Conservation (phyloP, 148 eudicot species). For the Selenicereus undatus region DNA sequence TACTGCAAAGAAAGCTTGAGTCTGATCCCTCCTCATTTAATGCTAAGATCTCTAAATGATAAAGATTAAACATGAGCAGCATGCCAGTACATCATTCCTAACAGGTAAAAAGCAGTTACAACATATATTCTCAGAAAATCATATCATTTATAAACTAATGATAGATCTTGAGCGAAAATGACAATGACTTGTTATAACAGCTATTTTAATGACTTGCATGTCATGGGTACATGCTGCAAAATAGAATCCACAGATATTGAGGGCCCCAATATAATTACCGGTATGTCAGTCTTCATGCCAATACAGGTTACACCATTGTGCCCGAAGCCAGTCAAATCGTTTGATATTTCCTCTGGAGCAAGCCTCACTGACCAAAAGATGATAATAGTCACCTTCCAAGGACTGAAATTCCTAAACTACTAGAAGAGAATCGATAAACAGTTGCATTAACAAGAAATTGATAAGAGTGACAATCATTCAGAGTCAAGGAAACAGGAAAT, state of each 20-base stretch:
- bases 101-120: slow-evolving; percentile 4
- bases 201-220: neutral
- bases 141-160: slow-evolving; percentile 11
- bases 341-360: slow-evolving; percentile 89
- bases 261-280: slow-evolving; percentile 43
- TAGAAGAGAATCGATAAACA: neutral
- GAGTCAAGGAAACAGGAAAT: neutral
- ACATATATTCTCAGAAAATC: neutral
- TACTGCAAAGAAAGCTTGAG: neutral
- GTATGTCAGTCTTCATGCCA: slow-evolving; percentile 97
- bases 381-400: slow-evolving; percentile 6
- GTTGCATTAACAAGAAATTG: neutral
- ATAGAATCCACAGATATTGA: neutral
- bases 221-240: neutral
- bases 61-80: neutral
- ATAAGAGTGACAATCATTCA: neutral
- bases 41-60: slow-evolving; percentile 8
- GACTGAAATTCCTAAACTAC: neutral
- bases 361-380: slow-evolving; percentile 73
- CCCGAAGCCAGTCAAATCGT: slow-evolving; percentile 71
- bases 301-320: slow-evolving; percentile 96
- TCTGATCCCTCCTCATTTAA: neutral
- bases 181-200: neutral
- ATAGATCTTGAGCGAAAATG: neutral
- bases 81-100: neutral